Percentiles rank a stretch among this genome's conserved stretches.
Evolutionary conservation across 257 asterid genomes (phyloP).

Genomic region (Thymus quinquecostatus): DNA sequence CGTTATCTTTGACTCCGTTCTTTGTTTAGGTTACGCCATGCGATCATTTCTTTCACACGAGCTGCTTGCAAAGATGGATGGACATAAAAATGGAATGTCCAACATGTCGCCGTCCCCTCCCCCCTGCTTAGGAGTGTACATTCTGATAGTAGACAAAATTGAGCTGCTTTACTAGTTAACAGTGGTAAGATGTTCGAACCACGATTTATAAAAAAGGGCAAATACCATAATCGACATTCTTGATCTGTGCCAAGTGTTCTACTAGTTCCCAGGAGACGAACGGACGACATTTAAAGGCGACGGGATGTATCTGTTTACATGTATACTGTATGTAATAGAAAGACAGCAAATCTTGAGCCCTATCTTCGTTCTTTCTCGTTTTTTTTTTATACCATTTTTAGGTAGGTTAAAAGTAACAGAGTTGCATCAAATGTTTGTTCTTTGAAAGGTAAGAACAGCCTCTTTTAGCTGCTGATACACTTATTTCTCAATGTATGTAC

Average conservation of each 20-base stretch:
- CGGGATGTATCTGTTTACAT: neutral
- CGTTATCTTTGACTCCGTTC: neutral
- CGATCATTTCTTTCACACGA: slow-evolving; percentile 92
- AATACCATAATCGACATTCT: neutral
- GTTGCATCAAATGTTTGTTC: neutral
- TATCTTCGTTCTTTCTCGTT: neutral
- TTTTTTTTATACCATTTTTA: neutral
- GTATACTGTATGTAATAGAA: slow-evolving; percentile 30
- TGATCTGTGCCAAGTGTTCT: neutral
- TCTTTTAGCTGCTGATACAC: slow-evolving; percentile 7
- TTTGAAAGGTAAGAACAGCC: neutral
- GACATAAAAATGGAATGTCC: slow-evolving; percentile 99
- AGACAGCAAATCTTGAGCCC: slow-evolving; percentile 1
- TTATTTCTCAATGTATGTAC: slow-evolving; percentile 7
- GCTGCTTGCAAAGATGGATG: slow-evolving; percentile 98
- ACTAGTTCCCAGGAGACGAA: slow-evolving; percentile 24
- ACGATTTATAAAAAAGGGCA: no score
- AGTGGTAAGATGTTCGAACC: slow-evolving; percentile 43
- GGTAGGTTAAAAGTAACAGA: slow-evolving; percentile 27
- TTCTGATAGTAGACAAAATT: slow-evolving; percentile 29
- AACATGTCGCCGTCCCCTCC: slow-evolving; percentile 93
- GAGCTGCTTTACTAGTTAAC: slow-evolving; percentile 43
- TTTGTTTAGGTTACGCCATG: slow-evolving; percentile 80
- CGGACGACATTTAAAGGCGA: neutral
- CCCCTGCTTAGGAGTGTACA: slow-evolving; percentile 67